These are phyloP conservation scores for Paraconiothyrium sp. DNA, from an alignment of 2,329 filamentous ascomycete genomes.

Conservation along the genomic window DNA sequence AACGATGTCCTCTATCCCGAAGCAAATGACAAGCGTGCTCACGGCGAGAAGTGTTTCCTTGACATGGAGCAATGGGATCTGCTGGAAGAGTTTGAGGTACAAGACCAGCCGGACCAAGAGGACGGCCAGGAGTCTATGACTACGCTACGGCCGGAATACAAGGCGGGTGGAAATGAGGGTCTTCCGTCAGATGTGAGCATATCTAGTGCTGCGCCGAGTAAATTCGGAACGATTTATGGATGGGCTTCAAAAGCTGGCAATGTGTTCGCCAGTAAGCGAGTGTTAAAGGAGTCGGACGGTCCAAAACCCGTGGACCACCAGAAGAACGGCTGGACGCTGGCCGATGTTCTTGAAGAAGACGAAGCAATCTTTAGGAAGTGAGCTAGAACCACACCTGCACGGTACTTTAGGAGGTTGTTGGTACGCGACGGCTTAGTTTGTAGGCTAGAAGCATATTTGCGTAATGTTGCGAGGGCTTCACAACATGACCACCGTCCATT, in stretches of 20 bases:
- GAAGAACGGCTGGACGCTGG: background rate
- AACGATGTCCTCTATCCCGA: background rate
- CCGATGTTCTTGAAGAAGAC: background rate
- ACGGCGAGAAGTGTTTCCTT: background rate
- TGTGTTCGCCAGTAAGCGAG: background rate
- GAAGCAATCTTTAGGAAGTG: background rate
- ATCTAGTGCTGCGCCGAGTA: background rate
- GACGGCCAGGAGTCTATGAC: background rate
- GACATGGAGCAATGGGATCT: background rate
- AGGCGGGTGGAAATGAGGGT: background rate
- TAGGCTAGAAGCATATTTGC: too few relatives aligned
- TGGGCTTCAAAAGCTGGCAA: background rate
- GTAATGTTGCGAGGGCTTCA: too few relatives aligned
- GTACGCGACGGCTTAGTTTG: background rate
- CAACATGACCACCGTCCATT: too few relatives aligned
- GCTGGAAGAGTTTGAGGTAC: background rate
- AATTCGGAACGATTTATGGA: background rate
- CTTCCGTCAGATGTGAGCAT: background rate
- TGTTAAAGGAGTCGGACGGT: too few relatives aligned
- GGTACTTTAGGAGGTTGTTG: background rate
- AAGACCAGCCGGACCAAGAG: background rate
- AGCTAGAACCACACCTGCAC: background rate
- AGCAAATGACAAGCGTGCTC: background rate
- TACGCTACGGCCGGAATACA: background rate
- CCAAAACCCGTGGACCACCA: background rate